Base-by-base conservation (phyloP, 495 filamentous ascomycete genomes). In the Chaetomium tenue region DNA sequence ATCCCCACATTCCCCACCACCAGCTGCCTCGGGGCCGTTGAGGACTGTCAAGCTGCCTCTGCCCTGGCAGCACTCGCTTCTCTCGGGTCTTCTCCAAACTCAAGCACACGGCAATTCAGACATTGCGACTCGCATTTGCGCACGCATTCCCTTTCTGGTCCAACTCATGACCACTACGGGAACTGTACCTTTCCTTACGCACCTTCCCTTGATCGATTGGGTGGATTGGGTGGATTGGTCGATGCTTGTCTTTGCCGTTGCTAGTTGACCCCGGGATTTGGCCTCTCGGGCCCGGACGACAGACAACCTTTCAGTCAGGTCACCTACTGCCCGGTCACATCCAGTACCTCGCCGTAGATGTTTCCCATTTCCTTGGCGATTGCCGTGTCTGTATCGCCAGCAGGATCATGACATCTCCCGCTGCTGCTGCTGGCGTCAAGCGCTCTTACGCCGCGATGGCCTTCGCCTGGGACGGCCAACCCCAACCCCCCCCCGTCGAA, bases 371-470 rank as follows among this genome's bases (percentile, higher is more conserved):
- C 12, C 53, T 28, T 20, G 22, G 54, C 20, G 25, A n/a, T 20
- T 42, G 61, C 7, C 54, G 28, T 28, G 22, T 23, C 54, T 42
- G 44, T 5, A 39, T 30, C 37, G 39, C 20, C 46, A n/a, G 16
- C 55, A 22, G 33, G 48, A 47, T 47, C n/a, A 70, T 68, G 64
- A 55, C 60, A 1, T 70, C 64, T 7, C 59, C 63, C 12, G 53
- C 46, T 12, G 53, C 58, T 12, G 53, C 58, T 22, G 47, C 56
- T 5, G 70, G 72, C 55, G 52, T 70, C 40, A 74, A 74, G 66
- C 70, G 71, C 23, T 63, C 69, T 37, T 70, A 65, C 33, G 54
- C 71, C n/a, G 52, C 59, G 25, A 68, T 70, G 67, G 65, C 66
- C 58, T 48, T 20, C 23, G 30, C 58, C 9, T 66, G 66, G 67